Evolutionary conservation across 2,329 filamentous ascomycete genomes (phyloP), one percentile per base, ranked within the genome.

Genomic region (Coniochaeta sp.): DNA sequence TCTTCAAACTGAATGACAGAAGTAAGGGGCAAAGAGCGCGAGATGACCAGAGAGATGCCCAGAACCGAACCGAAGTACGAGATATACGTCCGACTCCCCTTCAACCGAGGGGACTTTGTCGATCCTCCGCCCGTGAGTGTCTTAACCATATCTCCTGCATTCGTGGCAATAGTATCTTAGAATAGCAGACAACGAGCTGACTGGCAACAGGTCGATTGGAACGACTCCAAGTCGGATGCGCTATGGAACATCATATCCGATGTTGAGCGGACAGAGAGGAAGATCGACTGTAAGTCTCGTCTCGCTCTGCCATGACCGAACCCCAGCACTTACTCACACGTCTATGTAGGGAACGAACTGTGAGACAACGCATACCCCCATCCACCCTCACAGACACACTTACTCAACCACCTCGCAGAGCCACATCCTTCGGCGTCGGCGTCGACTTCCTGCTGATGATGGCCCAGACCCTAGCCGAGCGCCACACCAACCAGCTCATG

Each of bases 221-320:
- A 93, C 73, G 82, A 88, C 1, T 79, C 82, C 24, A 98, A 97
- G 73, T 95, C 98, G 70, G 89, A 91, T 62, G 86, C 86, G 10
- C 76, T 99, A 17, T 99, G 95, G 95, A 90, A 90, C 72, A 86
- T 96, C 58, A 83, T 98, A 6, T 96, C 92, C 0, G 88, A 88
- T 62, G 86, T 89, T 34, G 54, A 56, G n/a, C 54, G 30, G 17
- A 38, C 54, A 22, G 91, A 91, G 70, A 89, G 87, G 60, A 89
- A 96, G 69, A 87, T 97, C 69, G 87, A 98, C 72, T 99, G 93
- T 96, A 79, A 72, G 79, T 68, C 42, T 12, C 17, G 10, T 34
- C 40, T 38, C 4, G 42, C 17, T 17, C 3, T 55, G 40, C 26
- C 8, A 55, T 58, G 42, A 58, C 19, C 19, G 9, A 44, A 16